A percentile compares a stretch with the other conserved stretches of the same genome.
Conservation (phyloP, 1,139 yeast genomes). For the Kazachstania sp. region DNA sequence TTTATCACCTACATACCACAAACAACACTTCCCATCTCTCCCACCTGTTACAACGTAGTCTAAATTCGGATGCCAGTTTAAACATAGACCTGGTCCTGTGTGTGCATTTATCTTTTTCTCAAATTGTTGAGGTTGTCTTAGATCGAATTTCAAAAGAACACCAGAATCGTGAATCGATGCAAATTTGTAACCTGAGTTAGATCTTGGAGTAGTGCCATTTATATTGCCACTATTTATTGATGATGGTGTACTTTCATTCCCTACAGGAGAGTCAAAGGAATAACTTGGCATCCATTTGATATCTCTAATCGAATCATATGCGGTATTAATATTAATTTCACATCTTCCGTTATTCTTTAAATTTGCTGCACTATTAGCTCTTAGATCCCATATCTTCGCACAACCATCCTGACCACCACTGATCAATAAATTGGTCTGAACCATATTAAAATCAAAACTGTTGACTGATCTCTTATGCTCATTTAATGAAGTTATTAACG, state of each 20-base stretch:
- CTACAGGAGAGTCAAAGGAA: slow-evolving; percentile 10
- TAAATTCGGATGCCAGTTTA: slow-evolving; percentile 80
- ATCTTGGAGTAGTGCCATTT: slow-evolving; percentile 2
- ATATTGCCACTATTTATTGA: slow-evolving; percentile 2
- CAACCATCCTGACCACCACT: slow-evolving; percentile 93
- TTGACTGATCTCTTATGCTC: slow-evolving; percentile 81
- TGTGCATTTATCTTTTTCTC: slow-evolving; percentile 83
- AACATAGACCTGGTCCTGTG: slow-evolving; percentile 79
- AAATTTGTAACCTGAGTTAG: slow-evolving; percentile 37
- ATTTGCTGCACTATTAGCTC: slow-evolving; percentile 32
- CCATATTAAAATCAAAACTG: slow-evolving; percentile 60
- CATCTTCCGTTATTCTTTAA: slow-evolving; percentile 26
- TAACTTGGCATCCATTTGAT: slow-evolving; percentile 31
- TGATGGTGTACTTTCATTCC: neutral
- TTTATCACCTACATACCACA: slow-evolving; percentile 31
- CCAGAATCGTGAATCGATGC: slow-evolving; percentile 89
- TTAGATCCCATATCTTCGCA: slow-evolving; percentile 79
- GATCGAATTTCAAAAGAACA: slow-evolving; percentile 73
- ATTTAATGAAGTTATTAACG: slow-evolving; percentile 40
- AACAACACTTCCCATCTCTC: slow-evolving; percentile 49
- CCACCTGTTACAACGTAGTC: slow-evolving; percentile 90
- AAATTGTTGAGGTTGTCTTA: slow-evolving; percentile 48
- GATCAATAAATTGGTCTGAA: slow-evolving; percentile 49
- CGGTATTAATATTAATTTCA: slow-evolving; percentile 31
- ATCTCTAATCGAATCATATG: slow-evolving; percentile 40